A percentile compares a stretch with the other conserved stretches of the same genome.
phyloP scores from a whole-genome alignment of 2,329 filamentous ascomycete genomes.

The Metarhizium robertsii region DNA sequence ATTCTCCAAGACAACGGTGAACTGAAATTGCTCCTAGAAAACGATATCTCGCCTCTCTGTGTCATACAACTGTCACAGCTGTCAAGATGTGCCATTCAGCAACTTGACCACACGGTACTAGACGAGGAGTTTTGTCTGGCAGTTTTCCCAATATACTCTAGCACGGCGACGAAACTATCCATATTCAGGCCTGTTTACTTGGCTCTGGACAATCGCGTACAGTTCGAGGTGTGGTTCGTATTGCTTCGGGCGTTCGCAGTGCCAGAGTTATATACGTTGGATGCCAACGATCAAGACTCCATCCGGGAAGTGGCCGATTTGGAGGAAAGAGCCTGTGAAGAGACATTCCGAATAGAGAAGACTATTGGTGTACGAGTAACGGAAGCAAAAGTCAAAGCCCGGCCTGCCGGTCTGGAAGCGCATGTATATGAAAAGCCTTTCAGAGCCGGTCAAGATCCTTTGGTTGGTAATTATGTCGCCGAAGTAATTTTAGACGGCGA shows the following conservation, averaged over 20 bases:
- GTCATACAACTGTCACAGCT: conserved; percentile 83
- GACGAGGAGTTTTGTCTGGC: conserved; percentile 91
- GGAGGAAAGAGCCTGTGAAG: conserved; percentile 30
- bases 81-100: conserved; percentile 81
- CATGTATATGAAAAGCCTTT: conserved; percentile 12
- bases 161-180: conserved; percentile 61
- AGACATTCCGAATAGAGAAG: conserved; percentile 54
- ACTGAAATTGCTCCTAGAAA: conserved; percentile 81
- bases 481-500: conserved; percentile 76
- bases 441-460: conserved; percentile 29
- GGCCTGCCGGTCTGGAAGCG: conserved; percentile 13
- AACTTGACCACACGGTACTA: conserved; percentile 80
- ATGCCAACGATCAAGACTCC: conserved; percentile 32
- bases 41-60: conserved; percentile 69
- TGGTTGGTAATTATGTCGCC: conserved; percentile 63
- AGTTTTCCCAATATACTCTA: conserved; percentile 87
- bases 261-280: conserved; percentile 73
- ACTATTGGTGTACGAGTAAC: conserved; percentile 48
- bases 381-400: conserved; percentile 50
- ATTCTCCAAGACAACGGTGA: conserved; percentile 92
- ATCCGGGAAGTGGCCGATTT: conserved; percentile 30
- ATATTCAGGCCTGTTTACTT: conserved; percentile 84
- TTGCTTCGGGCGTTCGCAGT: conserved; percentile 84
- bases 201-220: conserved; percentile 71
- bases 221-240: conserved; percentile 98